These are phyloP conservation scores for Boeremia lycopersici DNA, from an alignment of 2,329 filamentous ascomycete genomes.

Conservation along the genomic window DNA sequence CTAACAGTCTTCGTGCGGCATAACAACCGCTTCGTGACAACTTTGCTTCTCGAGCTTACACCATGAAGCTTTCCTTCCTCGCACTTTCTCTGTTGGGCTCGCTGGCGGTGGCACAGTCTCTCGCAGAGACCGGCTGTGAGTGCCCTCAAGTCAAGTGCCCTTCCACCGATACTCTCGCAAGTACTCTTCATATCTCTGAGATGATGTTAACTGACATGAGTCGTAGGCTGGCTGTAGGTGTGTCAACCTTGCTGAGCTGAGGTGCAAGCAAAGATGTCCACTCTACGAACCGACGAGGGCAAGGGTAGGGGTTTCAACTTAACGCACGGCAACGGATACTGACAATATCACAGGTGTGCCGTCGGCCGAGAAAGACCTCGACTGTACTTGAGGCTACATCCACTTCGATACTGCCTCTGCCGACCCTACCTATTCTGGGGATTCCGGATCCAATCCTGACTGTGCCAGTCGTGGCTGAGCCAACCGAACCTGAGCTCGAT, in stretches of 20 bases:
- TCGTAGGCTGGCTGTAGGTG: slow-evolving; percentile 35
- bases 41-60: not conserved
- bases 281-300: slow-evolving; percentile 29
- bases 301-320: slow-evolving; percentile 2
- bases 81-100: slow-evolving; percentile 25
- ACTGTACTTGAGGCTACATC: not conserved
- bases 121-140: slow-evolving; percentile 18
- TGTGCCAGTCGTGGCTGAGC: not conserved
- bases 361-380: not conserved
- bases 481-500: too few relatives aligned
- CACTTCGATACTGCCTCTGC: not conserved
- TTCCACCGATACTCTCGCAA: slow-evolving; percentile 24
- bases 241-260: slow-evolving; percentile 32
- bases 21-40: not conserved
- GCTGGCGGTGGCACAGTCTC: slow-evolving; percentile 23
- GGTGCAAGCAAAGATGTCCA: slow-evolving; percentile 32
- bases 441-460: not conserved
- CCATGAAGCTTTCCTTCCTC: slow-evolving; percentile 31
- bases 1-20: not conserved
- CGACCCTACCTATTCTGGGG: not conserved
- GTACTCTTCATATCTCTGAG: slow-evolving; percentile 1
- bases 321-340: not conserved
- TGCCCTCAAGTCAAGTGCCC: slow-evolving; percentile 40
- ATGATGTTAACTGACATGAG: not conserved
- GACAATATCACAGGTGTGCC: not conserved